phyloP scores from a whole-genome alignment of 2,329 filamentous ascomycete species.

The Elsinoe ampelina region DNA sequence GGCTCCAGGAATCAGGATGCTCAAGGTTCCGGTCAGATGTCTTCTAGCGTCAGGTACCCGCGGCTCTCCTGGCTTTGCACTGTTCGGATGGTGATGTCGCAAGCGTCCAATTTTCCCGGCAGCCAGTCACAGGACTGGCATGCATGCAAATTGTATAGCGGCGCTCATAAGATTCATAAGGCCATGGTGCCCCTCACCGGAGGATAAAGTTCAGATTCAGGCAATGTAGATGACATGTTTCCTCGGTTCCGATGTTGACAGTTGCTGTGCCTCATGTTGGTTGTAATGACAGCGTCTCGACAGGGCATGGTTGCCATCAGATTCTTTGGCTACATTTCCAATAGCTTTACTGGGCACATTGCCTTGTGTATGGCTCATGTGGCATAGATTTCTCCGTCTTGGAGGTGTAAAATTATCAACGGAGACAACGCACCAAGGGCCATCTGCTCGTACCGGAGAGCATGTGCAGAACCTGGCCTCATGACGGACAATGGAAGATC shows the following conservation, averaged over 20 bases:
- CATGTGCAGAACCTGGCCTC: not conserved
- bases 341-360: not conserved
- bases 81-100: not conserved
- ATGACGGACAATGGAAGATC: not conserved
- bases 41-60: constrained; percentile 11
- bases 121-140: not conserved
- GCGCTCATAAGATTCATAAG: constrained; percentile 3
- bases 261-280: not conserved
- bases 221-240: constrained; percentile 1
- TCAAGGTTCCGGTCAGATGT: not conserved
- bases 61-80: not conserved
- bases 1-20: not conserved
- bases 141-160: not conserved
- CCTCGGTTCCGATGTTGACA: not conserved
- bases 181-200: not conserved
- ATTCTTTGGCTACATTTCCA: not conserved
- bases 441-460: not conserved
- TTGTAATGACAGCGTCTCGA: not conserved
- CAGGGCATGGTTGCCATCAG: not conserved
- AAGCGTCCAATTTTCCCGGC: not conserved
- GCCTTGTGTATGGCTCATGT: not conserved
- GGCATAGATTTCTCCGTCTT: not conserved
- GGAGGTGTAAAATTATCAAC: not conserved
- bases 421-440: not conserved
- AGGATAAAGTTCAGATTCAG: not conserved